These are phyloP conservation scores for Haplosporangium sp. DNA, from an alignment of 371 early-diverging fungal species.

Conservation along the genomic window DNA sequence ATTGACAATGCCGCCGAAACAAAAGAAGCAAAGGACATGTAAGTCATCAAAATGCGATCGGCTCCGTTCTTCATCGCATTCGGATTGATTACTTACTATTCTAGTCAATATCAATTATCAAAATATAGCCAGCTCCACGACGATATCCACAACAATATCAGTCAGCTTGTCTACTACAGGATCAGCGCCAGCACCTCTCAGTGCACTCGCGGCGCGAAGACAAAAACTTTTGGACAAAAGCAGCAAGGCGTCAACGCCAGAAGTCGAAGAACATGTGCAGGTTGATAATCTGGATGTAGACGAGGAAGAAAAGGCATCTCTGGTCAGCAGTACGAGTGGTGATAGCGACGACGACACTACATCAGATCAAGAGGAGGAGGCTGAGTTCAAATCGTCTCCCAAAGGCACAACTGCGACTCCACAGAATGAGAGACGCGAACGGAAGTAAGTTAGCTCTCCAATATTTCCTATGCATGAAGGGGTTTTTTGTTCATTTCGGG, in stretches of 20 bases:
- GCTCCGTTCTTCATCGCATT: too few species aligned
- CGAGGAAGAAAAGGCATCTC: constrained; percentile 39
- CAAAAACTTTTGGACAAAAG: constrained; percentile 15
- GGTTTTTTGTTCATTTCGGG: background rate
- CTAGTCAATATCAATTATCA: too few species aligned
- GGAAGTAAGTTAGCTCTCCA: constrained; percentile 28
- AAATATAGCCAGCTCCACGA: constrained; percentile 13
- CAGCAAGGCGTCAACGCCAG: constrained; percentile 17
- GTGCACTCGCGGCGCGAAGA: constrained; percentile 46
- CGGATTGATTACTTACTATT: too few species aligned
- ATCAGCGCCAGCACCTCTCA: constrained; percentile 24
- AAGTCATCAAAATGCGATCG: background rate
- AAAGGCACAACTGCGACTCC: background rate
- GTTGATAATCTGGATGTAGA: constrained; percentile 36
- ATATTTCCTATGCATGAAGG: too few species aligned
- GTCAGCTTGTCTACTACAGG: constrained; percentile 5
- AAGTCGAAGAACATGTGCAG: constrained; percentile 29
- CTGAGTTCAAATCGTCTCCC: background rate
- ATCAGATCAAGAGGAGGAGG: constrained; percentile 11
- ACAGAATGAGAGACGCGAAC: constrained; percentile 36
- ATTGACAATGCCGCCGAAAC: constrained; percentile 30
- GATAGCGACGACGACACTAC: constrained; percentile 7
- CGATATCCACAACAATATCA: background rate
- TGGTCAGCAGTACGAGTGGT: constrained; percentile 20
- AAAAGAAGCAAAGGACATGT: constrained; percentile 46